Percentiles rank a stretch among this genome's conserved stretches.
phyloP scores from a whole-genome alignment of 306 rosid species.

The Mucuna pruriens region DNA sequence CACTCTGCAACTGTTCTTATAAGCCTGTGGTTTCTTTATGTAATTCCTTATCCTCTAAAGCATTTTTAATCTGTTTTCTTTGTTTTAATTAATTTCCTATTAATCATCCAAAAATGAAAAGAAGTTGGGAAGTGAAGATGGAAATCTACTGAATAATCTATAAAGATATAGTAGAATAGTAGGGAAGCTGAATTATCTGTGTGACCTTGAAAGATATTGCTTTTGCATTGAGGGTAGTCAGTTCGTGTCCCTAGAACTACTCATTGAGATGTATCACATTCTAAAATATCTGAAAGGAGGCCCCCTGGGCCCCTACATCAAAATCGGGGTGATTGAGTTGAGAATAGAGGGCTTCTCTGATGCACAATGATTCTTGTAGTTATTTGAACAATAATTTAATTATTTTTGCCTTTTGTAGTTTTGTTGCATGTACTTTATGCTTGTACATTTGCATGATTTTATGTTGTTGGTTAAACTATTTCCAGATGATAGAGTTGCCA shows the following conservation, averaged over 20 bases:
- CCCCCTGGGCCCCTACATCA: not conserved
- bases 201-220: not conserved
- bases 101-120: not conserved
- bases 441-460: not conserved
- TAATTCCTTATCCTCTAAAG: slow-evolving; percentile 19
- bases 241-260: not conserved
- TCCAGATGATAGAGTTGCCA: slow-evolving; percentile 92
- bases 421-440: slow-evolving; percentile 21
- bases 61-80: not conserved
- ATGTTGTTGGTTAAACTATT: slow-evolving; percentile 31
- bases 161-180: not conserved
- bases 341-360: slow-evolving; percentile 16
- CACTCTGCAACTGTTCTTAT: not conserved
- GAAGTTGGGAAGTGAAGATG: not conserved
- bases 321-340: not conserved
- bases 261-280: not conserved
- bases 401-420: slow-evolving; percentile 32
- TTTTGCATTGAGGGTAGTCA: slow-evolving; percentile 9
- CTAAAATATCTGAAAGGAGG: slow-evolving; percentile 22
- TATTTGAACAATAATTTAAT: slow-evolving; percentile 15
- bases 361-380: not conserved
- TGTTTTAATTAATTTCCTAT: slow-evolving; percentile 16
- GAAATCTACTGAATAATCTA: not conserved
- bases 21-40: not conserved
- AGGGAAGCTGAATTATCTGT: slow-evolving; percentile 7